These are phyloP conservation scores for Fusarium staphyleae DNA, from an alignment of 2,329 filamentous ascomycete genomes.

Conservation along the genomic window DNA sequence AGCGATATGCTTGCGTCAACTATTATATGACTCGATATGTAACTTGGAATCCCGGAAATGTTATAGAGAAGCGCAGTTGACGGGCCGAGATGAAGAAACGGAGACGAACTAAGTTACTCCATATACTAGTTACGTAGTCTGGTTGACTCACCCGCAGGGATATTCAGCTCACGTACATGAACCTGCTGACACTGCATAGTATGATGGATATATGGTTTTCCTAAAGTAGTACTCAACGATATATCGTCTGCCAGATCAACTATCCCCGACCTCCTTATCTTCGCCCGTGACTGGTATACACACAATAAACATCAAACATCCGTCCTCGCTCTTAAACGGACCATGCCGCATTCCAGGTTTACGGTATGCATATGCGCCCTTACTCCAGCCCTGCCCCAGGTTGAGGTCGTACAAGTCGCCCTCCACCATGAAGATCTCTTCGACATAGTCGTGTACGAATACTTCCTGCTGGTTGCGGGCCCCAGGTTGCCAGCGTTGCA, in stretches of 20 bases:
- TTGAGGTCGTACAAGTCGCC: conserved; percentile 46
- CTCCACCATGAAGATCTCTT: conserved; percentile 49
- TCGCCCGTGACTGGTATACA: conserved; percentile 29
- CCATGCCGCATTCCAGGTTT: conserved; percentile 51
- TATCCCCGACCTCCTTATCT: conserved; percentile 16
- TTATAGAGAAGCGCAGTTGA: too few relatives aligned
- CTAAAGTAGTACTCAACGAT: background rate
- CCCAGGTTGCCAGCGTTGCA: conserved; percentile 49
- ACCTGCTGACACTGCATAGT: background rate
- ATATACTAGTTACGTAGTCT: too few relatives aligned
- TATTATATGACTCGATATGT: too few relatives aligned
- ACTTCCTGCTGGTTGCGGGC: conserved; percentile 36
- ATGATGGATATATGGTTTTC: background rate
- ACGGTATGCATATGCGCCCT: conserved; percentile 50
- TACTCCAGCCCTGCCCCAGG: conserved; percentile 42
- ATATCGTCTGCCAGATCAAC: conserved; percentile 2
- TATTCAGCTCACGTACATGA: conserved; percentile 1
- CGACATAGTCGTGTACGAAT: conserved; percentile 48
- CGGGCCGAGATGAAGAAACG: too few relatives aligned
- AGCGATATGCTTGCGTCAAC: too few relatives aligned
- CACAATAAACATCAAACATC: conserved; percentile 46
- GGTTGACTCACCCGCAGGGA: too few relatives aligned
- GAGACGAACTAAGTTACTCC: too few relatives aligned
- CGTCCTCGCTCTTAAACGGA: conserved; percentile 45
- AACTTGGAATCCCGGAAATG: too few relatives aligned